These are phyloP conservation scores for Leccinum pachyderme DNA, from an alignment of 1,284 basidiomycete species.

Conservation along the genomic window DNA sequence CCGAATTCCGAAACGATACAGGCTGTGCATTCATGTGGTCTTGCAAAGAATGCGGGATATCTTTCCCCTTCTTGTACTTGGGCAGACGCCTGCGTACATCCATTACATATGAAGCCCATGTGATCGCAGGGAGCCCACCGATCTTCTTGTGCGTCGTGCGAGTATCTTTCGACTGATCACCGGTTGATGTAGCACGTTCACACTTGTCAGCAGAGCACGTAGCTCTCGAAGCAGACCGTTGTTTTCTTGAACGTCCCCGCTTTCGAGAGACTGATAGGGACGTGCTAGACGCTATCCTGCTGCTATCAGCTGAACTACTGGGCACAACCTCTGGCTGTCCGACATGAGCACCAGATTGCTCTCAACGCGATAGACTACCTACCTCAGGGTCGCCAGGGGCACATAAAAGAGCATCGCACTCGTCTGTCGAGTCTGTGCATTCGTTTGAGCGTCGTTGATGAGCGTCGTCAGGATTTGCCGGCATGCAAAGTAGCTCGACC, in stretches of 20 bases:
- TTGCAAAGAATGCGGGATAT: constrained; percentile 50
- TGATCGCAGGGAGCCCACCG: constrained; percentile 17
- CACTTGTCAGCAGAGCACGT: neutral
- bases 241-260: neutral
- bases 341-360: constrained; percentile 7
- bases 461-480: neutral
- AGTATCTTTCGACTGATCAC: neutral
- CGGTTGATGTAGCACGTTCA: neutral
- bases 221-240: neutral
- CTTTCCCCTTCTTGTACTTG: constrained; percentile 36
- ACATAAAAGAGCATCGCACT: constrained; percentile 19
- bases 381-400: constrained; percentile 12
- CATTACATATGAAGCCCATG: constrained; percentile 26
- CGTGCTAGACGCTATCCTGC: constrained; percentile 21
- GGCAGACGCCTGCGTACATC: constrained; percentile 21
- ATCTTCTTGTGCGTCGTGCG: neutral
- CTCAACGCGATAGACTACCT: neutral
- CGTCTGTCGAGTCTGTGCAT: constrained; percentile 18
- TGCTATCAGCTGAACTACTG: constrained; percentile 1
- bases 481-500: neutral
- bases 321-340: constrained; percentile 6
- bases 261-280: neutral
- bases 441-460: constrained; percentile 2
- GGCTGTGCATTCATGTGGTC: constrained; percentile 51
- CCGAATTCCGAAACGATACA: constrained; percentile 33